Evolutionary conservation across 768 basidiomycete genomes (phyloP).

Genomic region (Rhodotorula sphaerocarpa): DNA sequence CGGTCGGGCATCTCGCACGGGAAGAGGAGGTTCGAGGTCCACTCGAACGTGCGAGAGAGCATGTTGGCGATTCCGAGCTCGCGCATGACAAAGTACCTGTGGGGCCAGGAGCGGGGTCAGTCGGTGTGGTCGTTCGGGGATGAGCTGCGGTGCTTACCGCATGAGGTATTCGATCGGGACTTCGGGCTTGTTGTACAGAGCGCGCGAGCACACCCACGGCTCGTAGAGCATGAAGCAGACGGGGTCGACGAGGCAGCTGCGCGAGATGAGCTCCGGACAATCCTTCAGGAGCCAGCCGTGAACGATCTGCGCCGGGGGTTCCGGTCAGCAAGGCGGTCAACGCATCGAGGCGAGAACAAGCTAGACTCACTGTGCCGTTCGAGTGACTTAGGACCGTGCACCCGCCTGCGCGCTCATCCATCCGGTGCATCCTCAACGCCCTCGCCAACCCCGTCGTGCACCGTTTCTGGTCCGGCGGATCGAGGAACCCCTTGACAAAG

Average conservation of each 20-base stretch:
- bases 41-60: slow-evolving; percentile 45
- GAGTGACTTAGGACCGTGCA: slow-evolving; percentile 79
- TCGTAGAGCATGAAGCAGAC: slow-evolving; percentile 62
- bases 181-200: slow-evolving; percentile 56
- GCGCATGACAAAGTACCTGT: slow-evolving; percentile 69
- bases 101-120: not conserved
- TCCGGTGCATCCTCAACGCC: slow-evolving; percentile 49
- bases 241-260: slow-evolving; percentile 86
- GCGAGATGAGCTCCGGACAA: slow-evolving; percentile 57
- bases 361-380: slow-evolving; percentile 55
- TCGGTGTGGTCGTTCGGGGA: not conserved
- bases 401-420: slow-evolving; percentile 47
- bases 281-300: slow-evolving; percentile 87
- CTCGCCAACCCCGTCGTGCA: slow-evolving; percentile 54
- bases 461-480: slow-evolving; percentile 60
- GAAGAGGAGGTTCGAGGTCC: slow-evolving; percentile 72
- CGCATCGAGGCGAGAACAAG: not conserved
- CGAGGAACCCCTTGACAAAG: slow-evolving; percentile 65
- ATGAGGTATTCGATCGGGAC: slow-evolving; percentile 59
- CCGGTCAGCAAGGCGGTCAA: not conserved
- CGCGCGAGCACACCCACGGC: slow-evolving; percentile 72
- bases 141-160: slow-evolving; percentile 40
- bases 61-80: slow-evolving; percentile 83
- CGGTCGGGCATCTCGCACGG: slow-evolving; percentile 63
- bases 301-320: slow-evolving; percentile 52